These are phyloP conservation scores for Ogataea wickerhamii DNA, from an alignment of 805 yeast genomes.

Conservation along the genomic window DNA sequence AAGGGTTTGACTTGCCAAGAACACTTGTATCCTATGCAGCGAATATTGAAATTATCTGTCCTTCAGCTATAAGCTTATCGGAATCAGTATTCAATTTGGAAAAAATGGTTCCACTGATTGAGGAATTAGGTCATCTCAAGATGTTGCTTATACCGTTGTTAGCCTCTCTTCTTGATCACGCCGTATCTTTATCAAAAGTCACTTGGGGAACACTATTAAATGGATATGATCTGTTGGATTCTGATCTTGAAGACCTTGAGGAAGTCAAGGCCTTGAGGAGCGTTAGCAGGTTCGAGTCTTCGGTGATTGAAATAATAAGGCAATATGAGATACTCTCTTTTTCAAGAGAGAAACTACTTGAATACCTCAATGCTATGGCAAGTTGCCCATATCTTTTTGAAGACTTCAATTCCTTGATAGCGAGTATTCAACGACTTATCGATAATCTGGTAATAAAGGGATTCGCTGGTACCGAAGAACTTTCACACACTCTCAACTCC, in stretches of 20 bases:
- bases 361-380: conserved; percentile 22
- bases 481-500: conserved; percentile 35
- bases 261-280: conserved; percentile 31
- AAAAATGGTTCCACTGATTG: conserved; percentile 4
- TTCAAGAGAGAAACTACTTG: conserved; percentile 27
- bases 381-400: conserved; percentile 25
- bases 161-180: conserved; percentile 28
- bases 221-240: conserved; percentile 44
- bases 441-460: conserved; percentile 36
- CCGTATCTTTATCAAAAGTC: conserved; percentile 36
- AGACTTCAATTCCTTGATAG: conserved; percentile 20
- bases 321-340: conserved; percentile 29
- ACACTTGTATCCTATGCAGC: conserved; percentile 44
- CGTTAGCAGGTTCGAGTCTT: conserved; percentile 31
- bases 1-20: conserved; percentile 59
- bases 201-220: conserved; percentile 54
- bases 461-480: conserved; percentile 31
- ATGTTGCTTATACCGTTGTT: conserved; percentile 34
- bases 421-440: conserved; percentile 34
- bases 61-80: conserved; percentile 50
- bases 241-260: conserved; percentile 20
- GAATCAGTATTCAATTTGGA: conserved; percentile 49
- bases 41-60: conserved; percentile 49
- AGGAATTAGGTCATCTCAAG: conserved; percentile 38
- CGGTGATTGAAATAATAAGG: conserved; percentile 29